Percentiles rank a stretch among this genome's conserved stretches.
These are phyloP conservation scores for Debaryomyces castellii DNA, from an alignment of 805 yeast species.

Conservation along the genomic window DNA sequence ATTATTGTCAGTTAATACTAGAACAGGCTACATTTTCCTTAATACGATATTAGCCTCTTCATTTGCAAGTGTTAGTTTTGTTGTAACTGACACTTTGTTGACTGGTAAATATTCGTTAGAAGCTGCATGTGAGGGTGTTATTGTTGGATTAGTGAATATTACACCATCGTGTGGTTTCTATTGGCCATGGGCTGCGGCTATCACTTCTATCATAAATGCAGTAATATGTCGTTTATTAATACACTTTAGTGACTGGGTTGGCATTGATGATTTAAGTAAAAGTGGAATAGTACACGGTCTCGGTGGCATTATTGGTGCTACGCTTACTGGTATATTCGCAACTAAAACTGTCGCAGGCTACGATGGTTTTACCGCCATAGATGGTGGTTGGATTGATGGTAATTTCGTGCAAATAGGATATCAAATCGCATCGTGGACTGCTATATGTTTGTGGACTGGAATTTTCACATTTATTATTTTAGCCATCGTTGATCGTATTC, in stretches of 20 bases:
- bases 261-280: conserved; percentile 46
- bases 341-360: conserved; percentile 42
- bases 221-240: conserved; percentile 34
- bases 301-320: conserved; percentile 47
- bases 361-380: conserved; percentile 43
- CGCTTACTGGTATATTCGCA: conserved; percentile 46
- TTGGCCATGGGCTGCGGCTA: conserved; percentile 47
- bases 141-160: conserved; percentile 46
- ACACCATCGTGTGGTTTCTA: conserved; percentile 48
- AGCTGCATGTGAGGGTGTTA: conserved; percentile 47
- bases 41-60: conserved; percentile 54
- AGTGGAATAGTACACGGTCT: conserved; percentile 48
- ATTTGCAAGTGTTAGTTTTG: conserved; percentile 46
- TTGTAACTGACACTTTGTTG: conserved; percentile 38
- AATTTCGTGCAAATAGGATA: conserved; percentile 46
- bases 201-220: conserved; percentile 41
- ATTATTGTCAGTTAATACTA: conserved; percentile 33
- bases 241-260: conserved; percentile 35
- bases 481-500: conserved; percentile 48
- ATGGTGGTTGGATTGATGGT: conserved; percentile 49
- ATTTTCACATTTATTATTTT: conserved; percentile 43
- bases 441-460: conserved; percentile 46
- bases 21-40: conserved; percentile 47
- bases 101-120: conserved; percentile 41
- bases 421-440: conserved; percentile 44